These are phyloP conservation scores for Steccherinum ochraceum DNA, from an alignment of 768 basidiomycete genomes.

Conservation along the genomic window DNA sequence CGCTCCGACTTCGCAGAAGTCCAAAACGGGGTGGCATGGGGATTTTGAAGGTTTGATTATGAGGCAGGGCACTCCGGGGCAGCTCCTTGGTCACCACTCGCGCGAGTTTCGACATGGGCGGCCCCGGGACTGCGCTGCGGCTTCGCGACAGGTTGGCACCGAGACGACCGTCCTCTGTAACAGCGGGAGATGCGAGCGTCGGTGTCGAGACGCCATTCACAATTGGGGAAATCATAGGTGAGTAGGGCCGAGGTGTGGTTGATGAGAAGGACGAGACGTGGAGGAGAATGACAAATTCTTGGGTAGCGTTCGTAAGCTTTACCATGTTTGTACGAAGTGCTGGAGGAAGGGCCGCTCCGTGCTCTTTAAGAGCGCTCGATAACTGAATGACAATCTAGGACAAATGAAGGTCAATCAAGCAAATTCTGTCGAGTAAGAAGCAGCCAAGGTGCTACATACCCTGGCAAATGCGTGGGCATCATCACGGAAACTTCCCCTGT, in stretches of 20 bases:
- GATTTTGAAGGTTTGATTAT: slow-evolving; percentile 38
- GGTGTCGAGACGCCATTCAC: slow-evolving; percentile 1
- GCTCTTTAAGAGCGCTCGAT: slow-evolving; percentile 64
- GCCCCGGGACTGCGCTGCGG: slow-evolving; percentile 30
- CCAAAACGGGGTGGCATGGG: slow-evolving; percentile 21
- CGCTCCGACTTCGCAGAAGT: slow-evolving; percentile 13
- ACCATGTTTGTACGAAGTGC: slow-evolving; percentile 65
- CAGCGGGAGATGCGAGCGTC: slow-evolving; percentile 16
- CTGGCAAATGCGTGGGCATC: slow-evolving; percentile 80
- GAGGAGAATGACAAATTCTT: slow-evolving; percentile 82
- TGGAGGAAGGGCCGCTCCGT: slow-evolving; percentile 47
- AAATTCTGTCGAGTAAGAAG: too few species aligned
- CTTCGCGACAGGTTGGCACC: slow-evolving; percentile 52
- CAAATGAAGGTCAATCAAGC: neutral
- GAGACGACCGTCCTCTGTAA: slow-evolving; percentile 43
- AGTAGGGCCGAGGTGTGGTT: slow-evolving; percentile 48
- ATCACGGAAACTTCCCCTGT: slow-evolving; percentile 62
- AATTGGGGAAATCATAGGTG: slow-evolving; percentile 39
- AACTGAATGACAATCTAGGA: slow-evolving; percentile 68
- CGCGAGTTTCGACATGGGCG: slow-evolving; percentile 6
- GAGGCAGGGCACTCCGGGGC: slow-evolving; percentile 50
- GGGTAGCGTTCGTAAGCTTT: slow-evolving; percentile 73
- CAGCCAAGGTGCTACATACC: too few species aligned
- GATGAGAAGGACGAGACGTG: slow-evolving; percentile 79
- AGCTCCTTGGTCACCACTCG: slow-evolving; percentile 23